Conservation (phyloP, 2,329 filamentous ascomycete species). For the Aspergillus brunneoviolaceus region DNA sequence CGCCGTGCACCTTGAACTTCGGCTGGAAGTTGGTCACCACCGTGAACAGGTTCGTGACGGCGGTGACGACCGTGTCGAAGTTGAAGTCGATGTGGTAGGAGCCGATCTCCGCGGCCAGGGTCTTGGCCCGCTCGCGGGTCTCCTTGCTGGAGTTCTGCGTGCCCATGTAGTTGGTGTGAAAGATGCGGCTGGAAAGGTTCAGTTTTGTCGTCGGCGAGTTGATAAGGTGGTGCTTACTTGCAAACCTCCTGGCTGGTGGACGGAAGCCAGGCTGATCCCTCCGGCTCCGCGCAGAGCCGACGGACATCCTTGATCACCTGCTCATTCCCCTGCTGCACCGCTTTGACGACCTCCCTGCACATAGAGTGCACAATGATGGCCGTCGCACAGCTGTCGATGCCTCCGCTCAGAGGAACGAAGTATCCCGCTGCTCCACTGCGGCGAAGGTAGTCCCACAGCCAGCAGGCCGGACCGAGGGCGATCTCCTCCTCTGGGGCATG, state of each 20-base stretch:
- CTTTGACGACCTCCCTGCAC: conserved; percentile 39
- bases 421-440: conserved; percentile 38
- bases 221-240: conserved; percentile 25
- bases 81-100: conserved; percentile 71
- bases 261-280: conserved; percentile 51
- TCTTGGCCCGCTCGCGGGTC: conserved; percentile 65
- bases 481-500: conserved; percentile 68
- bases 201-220: not conserved
- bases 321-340: conserved; percentile 35
- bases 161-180: conserved; percentile 69
- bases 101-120: conserved; percentile 62
- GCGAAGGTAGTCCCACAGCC: conserved; percentile 54
- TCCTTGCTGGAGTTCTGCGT: conserved; percentile 66
- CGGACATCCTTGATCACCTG: conserved; percentile 57
- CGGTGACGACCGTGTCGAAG: conserved; percentile 66
- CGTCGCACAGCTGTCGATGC: conserved; percentile 43
- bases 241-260: conserved; percentile 61
- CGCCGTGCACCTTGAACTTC: conserved; percentile 64
- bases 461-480: conserved; percentile 63
- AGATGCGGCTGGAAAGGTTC: conserved; percentile 44
- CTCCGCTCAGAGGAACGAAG: conserved; percentile 42
- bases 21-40: conserved; percentile 61
- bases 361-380: conserved; percentile 43
- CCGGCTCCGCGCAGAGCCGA: conserved; percentile 52
- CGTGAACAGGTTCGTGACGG: conserved; percentile 60